Evolutionary conservation across 345 rosid species (phyloP), one percentile per base, ranked within the genome.

Genomic region (Leavenworthia alabamica): DNA sequence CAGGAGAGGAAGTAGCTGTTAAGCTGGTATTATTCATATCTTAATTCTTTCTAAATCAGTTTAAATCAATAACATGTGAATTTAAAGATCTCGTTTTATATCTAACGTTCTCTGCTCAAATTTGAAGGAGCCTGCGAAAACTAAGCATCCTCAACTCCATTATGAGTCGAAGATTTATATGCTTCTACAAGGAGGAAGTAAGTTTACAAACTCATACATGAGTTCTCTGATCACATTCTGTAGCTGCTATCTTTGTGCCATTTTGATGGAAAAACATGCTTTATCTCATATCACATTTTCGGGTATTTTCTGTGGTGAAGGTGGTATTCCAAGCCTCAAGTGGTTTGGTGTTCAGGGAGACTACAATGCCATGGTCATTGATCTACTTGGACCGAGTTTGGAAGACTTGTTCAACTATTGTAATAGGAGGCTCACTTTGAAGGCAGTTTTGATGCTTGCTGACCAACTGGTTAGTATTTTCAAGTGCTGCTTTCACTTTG

Each of bases 111-210:
- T 58, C 7, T 58, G 35, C 58, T 0, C 8, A 23, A 8, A 4
- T 15, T 74, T 71, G 78, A 67, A 88, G 96, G 96, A 88, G 77
- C 62, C 84, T 76, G 89, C 81, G 40, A 88, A 83, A 81, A 83
- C 96, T 48, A 88, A 79, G 81, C 92, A 88, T 73, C 96, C 96
- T 4, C 96, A 88, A 70, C 96, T 88, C 69, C 92, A 85, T 28
- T 88, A 88, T 57, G 96, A 88, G 71, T 88, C 96, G 0, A 88
- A 85, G 73, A 74, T 88, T 68, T 88, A 88, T 70, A 80, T 85
- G 92, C 89, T 85, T 74, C 83, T 88, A 60, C 92, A 83, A 76
- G 96, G 96, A 75, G 92, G 92, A 66, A 85, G 96, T 88, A 76
- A 74, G 87, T 68, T 45, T 63, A 73, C 74, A 20, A n/a, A n/a